Evolutionary conservation across 768 basidiomycete genomes (phyloP).

Genomic region (Mycena vitilis): DNA sequence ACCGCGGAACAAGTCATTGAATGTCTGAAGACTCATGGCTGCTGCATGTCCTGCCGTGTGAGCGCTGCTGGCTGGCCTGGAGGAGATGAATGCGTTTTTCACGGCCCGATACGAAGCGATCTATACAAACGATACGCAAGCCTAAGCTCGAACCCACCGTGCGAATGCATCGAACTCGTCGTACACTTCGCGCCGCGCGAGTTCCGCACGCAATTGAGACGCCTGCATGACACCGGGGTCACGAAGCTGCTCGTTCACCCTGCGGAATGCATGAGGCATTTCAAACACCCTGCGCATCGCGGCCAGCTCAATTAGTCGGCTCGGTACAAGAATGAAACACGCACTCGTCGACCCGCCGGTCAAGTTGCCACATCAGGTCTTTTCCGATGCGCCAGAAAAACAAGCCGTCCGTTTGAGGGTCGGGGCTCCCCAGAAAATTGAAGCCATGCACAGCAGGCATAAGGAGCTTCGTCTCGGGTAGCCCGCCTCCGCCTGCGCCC

Average conservation of each 20-base stretch:
- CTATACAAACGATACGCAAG: not conserved
- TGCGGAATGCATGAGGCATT: constrained; percentile 9
- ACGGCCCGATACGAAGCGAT: no score
- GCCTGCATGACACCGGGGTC: not conserved
- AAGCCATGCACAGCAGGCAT: not conserved
- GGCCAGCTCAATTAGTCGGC: no score
- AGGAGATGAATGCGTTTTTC: no score
- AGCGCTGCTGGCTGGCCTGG: no score
- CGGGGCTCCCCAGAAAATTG: not conserved
- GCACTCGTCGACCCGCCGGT: constrained; percentile 21
- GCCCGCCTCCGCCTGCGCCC: constrained; percentile 10
- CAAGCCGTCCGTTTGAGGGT: not conserved
- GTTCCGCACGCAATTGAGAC: not conserved
- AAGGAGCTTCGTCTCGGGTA: constrained; percentile 15
- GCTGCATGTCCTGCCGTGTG: no score
- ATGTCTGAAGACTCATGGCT: no score
- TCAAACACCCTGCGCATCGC: constrained; percentile 11
- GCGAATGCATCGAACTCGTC: constrained; percentile 19
- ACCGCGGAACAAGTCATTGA: no score
- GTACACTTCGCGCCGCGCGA: not conserved
- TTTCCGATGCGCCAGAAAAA: constrained; percentile 22
- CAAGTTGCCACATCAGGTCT: constrained; percentile 22
- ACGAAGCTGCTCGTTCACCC: constrained; percentile 15
- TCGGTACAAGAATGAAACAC: not conserved
- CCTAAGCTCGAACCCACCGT: constrained; percentile 4